Evolutionary conservation across 2,329 filamentous ascomycete genomes (phyloP).

Genomic region (Sclerotiophoma versabilis): DNA sequence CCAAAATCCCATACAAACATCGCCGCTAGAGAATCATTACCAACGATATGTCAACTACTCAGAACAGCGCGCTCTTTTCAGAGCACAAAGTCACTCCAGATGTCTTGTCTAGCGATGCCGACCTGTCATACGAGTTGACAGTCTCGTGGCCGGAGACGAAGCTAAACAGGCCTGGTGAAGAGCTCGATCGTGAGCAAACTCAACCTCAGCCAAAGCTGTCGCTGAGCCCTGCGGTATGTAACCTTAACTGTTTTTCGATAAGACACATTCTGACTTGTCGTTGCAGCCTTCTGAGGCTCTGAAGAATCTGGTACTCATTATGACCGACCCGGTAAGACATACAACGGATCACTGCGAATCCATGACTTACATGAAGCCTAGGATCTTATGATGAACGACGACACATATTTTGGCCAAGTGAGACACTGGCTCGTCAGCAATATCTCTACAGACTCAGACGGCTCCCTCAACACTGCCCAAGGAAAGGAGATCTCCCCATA

Average conservation of each 20-base stretch:
- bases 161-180: constrained; percentile 21
- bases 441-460: constrained; percentile 17
- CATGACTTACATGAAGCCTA: background rate
- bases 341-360: background rate
- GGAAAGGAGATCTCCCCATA: constrained; percentile 25
- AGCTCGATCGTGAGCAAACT: constrained; percentile 24
- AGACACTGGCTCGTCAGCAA: constrained; percentile 34
- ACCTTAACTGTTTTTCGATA: background rate
- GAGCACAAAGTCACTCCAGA: constrained; percentile 29
- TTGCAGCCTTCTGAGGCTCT: constrained; percentile 20
- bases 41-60: background rate
- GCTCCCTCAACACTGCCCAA: constrained; percentile 10
- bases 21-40: background rate
- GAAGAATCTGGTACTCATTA: constrained; percentile 25
- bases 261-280: background rate
- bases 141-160: constrained; percentile 25
- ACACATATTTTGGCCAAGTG: constrained; percentile 32
- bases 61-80: constrained; percentile 9
- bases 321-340: constrained; percentile 25
- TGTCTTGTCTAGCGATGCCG: constrained; percentile 19
- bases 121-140: constrained; percentile 21
- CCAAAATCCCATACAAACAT: background rate
- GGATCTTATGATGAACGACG: constrained; percentile 33
- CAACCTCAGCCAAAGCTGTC: constrained; percentile 25
- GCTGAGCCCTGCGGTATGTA: constrained; percentile 20